A percentile compares a stretch with the other conserved stretches of the same genome.
These are phyloP conservation scores for Phytopythium chamaehyphon DNA, from an alignment of 352 stramenopile genomes.

Conservation along the genomic window DNA sequence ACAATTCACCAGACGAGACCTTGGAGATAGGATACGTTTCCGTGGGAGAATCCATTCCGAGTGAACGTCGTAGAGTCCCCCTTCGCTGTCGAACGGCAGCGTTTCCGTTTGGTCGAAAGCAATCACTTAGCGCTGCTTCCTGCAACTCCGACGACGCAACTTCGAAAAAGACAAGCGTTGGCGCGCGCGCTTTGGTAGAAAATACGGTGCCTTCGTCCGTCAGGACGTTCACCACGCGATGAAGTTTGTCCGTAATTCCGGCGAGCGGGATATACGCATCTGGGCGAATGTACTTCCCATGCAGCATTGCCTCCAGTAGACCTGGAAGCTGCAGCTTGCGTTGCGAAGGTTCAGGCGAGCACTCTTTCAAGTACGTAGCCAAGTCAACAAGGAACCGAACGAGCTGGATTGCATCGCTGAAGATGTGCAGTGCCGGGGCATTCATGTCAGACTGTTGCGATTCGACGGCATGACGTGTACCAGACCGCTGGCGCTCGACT, in stretches of 20 bases:
- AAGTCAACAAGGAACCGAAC: slow-evolving; percentile 60
- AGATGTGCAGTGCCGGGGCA: slow-evolving; percentile 42
- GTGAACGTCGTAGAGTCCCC: background rate
- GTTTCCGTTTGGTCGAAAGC: slow-evolving; percentile 10
- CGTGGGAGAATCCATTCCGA: slow-evolving; percentile 1
- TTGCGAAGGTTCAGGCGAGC: slow-evolving; percentile 36
- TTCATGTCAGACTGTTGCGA: slow-evolving; percentile 36
- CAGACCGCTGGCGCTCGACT: slow-evolving; percentile 28
- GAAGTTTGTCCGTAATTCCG: slow-evolving; percentile 14
- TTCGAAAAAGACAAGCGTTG: slow-evolving; percentile 68
- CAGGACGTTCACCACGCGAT: slow-evolving; percentile 50
- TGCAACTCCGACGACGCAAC: slow-evolving; percentile 29
- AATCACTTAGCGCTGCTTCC: slow-evolving; percentile 15
- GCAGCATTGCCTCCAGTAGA: slow-evolving; percentile 39
- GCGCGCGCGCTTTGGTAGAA: slow-evolving; percentile 59
- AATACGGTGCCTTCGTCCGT: slow-evolving; percentile 65
- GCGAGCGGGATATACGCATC: slow-evolving; percentile 49
- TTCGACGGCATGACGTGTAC: slow-evolving; percentile 32
- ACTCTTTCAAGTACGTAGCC: slow-evolving; percentile 60
- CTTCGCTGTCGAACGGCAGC: slow-evolving; percentile 1
- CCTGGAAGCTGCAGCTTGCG: slow-evolving; percentile 40
- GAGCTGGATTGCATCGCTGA: slow-evolving; percentile 53
- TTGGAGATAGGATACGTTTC: background rate
- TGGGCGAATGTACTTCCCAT: slow-evolving; percentile 37
- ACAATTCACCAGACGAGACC: slow-evolving; percentile 2